Percentiles rank a stretch among this genome's conserved stretches.
These are phyloP conservation scores for Pyrenula massariospora DNA, from an alignment of 495 filamentous ascomycete species.

Conservation along the genomic window DNA sequence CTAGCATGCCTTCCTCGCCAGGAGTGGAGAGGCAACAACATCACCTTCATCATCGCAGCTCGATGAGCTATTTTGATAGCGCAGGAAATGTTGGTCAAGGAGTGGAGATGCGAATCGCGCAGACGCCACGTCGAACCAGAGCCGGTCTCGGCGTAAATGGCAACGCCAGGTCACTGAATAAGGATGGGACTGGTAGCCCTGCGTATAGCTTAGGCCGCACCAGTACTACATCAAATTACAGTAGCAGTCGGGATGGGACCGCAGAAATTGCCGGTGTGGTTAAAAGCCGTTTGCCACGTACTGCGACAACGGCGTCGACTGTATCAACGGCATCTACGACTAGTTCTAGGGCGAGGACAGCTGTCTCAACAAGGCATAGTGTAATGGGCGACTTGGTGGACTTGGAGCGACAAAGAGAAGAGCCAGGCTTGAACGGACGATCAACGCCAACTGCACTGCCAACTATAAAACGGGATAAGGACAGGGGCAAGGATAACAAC, in stretches of 20 bases:
- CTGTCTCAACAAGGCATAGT: background rate
- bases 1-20: background rate
- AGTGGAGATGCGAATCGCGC: background rate
- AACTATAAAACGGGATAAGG: background rate
- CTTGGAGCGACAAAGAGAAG: background rate
- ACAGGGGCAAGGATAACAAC: background rate
- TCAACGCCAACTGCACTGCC: background rate
- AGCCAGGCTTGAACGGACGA: background rate
- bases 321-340: background rate
- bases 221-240: background rate
- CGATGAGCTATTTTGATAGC: background rate
- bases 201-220: background rate
- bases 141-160: background rate
- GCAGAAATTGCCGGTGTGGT: background rate
- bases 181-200: background rate
- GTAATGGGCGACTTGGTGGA: background rate
- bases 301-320: background rate
- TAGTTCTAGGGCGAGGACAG: background rate
- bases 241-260: background rate
- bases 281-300: background rate
- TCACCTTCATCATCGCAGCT: background rate
- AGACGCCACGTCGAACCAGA: background rate
- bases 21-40: background rate
- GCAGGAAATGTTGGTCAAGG: background rate
- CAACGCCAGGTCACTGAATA: background rate